Conservation (phyloP, 2,329 filamentous ascomycete genomes). For the Sphaceloma murrayae region DNA sequence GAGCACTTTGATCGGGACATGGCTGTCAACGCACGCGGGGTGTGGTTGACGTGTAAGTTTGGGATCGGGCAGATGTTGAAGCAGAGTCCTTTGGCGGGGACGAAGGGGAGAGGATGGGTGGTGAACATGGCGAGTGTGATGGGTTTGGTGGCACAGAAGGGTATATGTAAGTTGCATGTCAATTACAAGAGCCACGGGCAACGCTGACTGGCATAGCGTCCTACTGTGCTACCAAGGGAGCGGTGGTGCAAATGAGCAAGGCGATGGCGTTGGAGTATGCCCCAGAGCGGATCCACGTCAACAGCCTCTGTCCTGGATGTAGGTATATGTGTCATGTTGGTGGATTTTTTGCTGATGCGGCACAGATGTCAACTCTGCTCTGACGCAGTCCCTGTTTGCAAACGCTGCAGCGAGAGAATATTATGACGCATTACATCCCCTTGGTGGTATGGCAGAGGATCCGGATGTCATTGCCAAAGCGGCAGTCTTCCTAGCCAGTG, state of each 20-base stretch:
- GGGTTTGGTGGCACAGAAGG: conserved; percentile 27
- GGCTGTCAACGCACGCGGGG: conserved; percentile 30
- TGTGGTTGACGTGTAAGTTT: conserved; percentile 35
- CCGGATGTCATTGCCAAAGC: conserved; percentile 20
- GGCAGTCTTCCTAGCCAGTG: conserved; percentile 21
- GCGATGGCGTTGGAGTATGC: conserved; percentile 39
- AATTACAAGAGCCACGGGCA: too few relatives aligned
- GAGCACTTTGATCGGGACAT: conserved; percentile 31
- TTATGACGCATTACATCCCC: conserved; percentile 27
- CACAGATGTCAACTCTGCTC: conserved; percentile 28
- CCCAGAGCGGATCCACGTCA: conserved; percentile 33
- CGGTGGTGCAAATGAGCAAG: conserved; percentile 39
- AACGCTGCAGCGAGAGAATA: conserved; percentile 23
- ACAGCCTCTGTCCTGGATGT: conserved; percentile 37
- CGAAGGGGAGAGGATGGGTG: conserved; percentile 31
- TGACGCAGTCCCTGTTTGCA: conserved; percentile 33
- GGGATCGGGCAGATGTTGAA: conserved; percentile 30
- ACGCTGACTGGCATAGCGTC: conserved; percentile 24
- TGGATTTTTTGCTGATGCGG: conserved; percentile 16
- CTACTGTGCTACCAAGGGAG: conserved; percentile 42
- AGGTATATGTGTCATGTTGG: conserved; percentile 18
- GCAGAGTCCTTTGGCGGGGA: conserved; percentile 26
- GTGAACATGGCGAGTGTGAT: conserved; percentile 32
- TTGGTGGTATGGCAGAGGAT: conserved; percentile 26
- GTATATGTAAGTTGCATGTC: conserved; percentile 26